Conservation (phyloP, 2,329 filamentous ascomycete genomes). For the Cladosporium sp. region DNA sequence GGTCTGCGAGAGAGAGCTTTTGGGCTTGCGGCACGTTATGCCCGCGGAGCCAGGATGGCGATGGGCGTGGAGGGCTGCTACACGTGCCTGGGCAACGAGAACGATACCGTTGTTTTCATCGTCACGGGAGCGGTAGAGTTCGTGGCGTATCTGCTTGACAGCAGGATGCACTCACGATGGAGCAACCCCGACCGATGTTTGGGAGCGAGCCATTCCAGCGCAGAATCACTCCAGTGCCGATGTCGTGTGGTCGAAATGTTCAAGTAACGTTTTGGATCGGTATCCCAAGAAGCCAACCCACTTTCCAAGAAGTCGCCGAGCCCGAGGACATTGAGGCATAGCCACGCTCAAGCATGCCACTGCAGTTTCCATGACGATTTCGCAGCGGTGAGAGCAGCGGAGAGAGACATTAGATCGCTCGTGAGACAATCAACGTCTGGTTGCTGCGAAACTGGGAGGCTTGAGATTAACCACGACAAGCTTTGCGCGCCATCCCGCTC, state of each 20-base stretch:
- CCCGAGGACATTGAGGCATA: conserved; percentile 1
- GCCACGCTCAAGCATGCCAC: neutral
- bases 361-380: conserved; percentile 18
- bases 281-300: neutral
- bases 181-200: neutral
- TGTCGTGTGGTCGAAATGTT: neutral
- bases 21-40: conserved; percentile 5
- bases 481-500: conserved; percentile 15
- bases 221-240: neutral
- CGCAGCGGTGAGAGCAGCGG: conserved; percentile 2
- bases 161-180: neutral
- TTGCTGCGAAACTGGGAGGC: conserved; percentile 18
- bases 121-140: conserved; percentile 11
- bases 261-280: neutral
- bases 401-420: neutral
- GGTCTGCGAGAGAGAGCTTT: neutral
- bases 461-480: conserved; percentile 10
- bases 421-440: conserved; percentile 13
- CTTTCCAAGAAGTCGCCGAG: neutral
- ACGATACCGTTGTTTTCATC: conserved; percentile 7
- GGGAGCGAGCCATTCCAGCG: neutral
- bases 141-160: neutral
- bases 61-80: neutral
- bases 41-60: neutral
- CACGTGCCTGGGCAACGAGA: conserved; percentile 15